phyloP scores from a whole-genome alignment of 1,284 basidiomycete species.

The Austroboletus sp. region DNA sequence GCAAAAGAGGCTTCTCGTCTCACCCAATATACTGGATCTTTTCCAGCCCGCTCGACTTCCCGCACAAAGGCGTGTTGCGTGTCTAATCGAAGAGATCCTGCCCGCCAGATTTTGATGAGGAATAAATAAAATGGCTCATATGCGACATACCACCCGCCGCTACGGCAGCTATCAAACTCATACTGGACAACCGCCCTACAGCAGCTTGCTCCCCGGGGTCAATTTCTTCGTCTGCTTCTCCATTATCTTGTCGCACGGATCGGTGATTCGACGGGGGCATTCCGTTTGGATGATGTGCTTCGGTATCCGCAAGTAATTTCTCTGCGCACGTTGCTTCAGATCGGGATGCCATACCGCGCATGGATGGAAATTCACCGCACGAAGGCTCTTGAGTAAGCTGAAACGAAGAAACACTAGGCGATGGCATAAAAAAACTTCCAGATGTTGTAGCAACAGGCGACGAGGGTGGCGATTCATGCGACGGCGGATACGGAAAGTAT shows the following conservation, averaged over 20 bases:
- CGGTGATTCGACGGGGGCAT: constrained; percentile 14
- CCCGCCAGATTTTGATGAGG: constrained; percentile 8
- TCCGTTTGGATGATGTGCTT: constrained; percentile 12
- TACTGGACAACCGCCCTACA: constrained; percentile 82
- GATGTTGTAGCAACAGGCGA: constrained; percentile 11
- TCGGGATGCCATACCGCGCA: constrained; percentile 11
- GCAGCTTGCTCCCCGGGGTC: constrained; percentile 63
- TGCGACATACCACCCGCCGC: constrained; percentile 58
- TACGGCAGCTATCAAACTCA: constrained; percentile 88
- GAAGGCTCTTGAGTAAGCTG: constrained; percentile 18
- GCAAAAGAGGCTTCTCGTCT: constrained; percentile 87
- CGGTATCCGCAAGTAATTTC: constrained; percentile 7
- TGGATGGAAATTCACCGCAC: constrained; percentile 13
- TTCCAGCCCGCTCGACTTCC: constrained; percentile 75
- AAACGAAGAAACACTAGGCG: constrained; percentile 14
- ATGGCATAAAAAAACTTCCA: constrained; percentile 14
- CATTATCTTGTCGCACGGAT: constrained; percentile 14
- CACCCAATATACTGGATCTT: constrained; percentile 78
- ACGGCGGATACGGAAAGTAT: constrained; percentile 30
- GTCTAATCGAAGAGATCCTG: constrained; percentile 59
- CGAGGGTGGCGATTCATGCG: constrained; percentile 20
- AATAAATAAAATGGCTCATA: background rate
- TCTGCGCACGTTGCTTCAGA: constrained; percentile 16
- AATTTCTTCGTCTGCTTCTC: constrained; percentile 26
- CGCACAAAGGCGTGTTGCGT: constrained; percentile 66